A percentile compares a stretch with the other conserved stretches of the same genome.
phyloP scores from a whole-genome alignment of 345 rosid species.

The Eucalyptus regnans region DNA sequence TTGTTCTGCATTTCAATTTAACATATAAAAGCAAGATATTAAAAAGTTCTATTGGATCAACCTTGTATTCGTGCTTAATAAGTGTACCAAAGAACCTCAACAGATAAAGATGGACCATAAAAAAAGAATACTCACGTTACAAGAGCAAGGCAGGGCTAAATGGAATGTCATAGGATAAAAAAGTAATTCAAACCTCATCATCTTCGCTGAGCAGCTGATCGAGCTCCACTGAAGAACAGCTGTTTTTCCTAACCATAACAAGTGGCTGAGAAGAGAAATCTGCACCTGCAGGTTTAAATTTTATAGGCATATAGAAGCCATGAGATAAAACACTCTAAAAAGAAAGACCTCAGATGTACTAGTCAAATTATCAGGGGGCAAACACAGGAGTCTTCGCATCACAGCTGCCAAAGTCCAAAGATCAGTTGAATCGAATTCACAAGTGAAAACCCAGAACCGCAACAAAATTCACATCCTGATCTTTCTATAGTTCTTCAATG shows the following conservation, averaged over 20 bases:
- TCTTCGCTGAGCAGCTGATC: conserved; percentile 1
- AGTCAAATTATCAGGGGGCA: neutral
- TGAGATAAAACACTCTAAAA: neutral
- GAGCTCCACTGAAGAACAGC: neutral
- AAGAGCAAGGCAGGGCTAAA: neutral
- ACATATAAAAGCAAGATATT: neutral
- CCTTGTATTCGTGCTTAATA: neutral
- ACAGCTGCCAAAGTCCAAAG: neutral
- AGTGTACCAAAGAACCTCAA: neutral
- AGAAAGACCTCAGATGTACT: neutral
- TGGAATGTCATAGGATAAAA: neutral
- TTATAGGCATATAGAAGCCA: neutral
- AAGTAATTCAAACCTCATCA: conserved; percentile 3
- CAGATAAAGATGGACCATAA: neutral
- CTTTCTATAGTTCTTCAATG: neutral
- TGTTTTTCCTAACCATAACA: neutral
- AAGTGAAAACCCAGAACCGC: neutral
- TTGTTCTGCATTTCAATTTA: neutral
- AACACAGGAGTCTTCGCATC: neutral
- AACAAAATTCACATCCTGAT: neutral
- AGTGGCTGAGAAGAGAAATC: neutral
- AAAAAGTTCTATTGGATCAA: neutral
- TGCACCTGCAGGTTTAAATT: neutral
- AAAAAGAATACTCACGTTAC: neutral
- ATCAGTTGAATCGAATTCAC: neutral